phyloP scores from a whole-genome alignment of 345 rosid genomes.

The Cardiospermum halicacabum region DNA sequence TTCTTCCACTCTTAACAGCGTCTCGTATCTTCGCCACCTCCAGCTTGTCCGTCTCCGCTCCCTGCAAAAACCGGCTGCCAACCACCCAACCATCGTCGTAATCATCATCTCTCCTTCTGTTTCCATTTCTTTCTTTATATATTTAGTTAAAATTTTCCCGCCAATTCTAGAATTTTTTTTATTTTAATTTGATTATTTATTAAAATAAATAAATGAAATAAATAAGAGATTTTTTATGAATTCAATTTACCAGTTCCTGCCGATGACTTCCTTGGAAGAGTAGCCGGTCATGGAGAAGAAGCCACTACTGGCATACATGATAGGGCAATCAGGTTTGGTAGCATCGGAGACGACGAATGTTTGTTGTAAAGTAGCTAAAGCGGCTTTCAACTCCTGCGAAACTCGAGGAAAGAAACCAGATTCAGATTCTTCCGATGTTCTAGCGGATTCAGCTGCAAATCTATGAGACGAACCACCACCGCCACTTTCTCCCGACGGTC shows the following conservation, averaged over 20 bases:
- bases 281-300: constrained; percentile 94
- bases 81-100: constrained; percentile 9
- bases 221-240: too few species aligned
- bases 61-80: constrained; percentile 95
- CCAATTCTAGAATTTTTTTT: too few species aligned
- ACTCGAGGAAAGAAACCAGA: constrained; percentile 58
- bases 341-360: constrained; percentile 96
- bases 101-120: too few species aligned
- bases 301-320: constrained; percentile 90
- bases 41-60: constrained; percentile 67
- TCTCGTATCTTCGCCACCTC: constrained; percentile 80
- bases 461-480: constrained; percentile 33
- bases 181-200: too few species aligned
- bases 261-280: constrained; percentile 70
- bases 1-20: constrained; percentile 61
- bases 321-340: constrained; percentile 82
- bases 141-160: not conserved
- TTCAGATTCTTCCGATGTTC: constrained; percentile 70
- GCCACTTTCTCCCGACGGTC: constrained; percentile 37
- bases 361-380: constrained; percentile 83
- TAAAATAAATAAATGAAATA: too few species aligned
- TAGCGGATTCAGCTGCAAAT: constrained; percentile 31
- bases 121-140: not conserved
- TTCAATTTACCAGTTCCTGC: constrained; percentile 84
- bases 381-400: constrained; percentile 83